Base-by-base conservation (phyloP, 192 early-diverging fungal genomes). In the Rhizoclosmatium globosum region DNA sequence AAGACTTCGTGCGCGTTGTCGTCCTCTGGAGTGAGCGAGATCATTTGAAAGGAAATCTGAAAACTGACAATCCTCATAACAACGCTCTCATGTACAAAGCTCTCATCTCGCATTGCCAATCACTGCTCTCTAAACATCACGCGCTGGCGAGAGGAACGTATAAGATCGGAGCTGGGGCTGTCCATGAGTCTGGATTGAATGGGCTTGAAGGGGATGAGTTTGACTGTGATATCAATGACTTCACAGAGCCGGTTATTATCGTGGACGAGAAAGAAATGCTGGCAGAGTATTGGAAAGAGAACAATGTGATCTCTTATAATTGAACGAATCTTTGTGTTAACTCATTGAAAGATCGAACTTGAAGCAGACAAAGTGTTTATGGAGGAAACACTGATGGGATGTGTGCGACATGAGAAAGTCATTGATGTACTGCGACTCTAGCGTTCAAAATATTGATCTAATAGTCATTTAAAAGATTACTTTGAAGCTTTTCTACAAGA, bases 361-460 rank as follows among this genome's bases (percentile, higher is more conserved):
- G 31, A 81, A 47, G 59, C 19, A 13, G 85, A 85, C 13, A 42
- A 66, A 9, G 62, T 78, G 1, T 86, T 88, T 74, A 64, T 88
- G 9, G 74, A 69, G 44, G 87, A 88, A 60, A 79, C 76, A 2
- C 70, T 85, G 19, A 62, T 84, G 46, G 87, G 87, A 41, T 85
- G 84, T 59, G 79, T 87, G 38, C 11, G 87, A 42, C 70, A 86
- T 62, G 53, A 74, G 44, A 69, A 71, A 67, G 59, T 80, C 1
- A 76, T 88, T 60, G 80, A 86, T 76, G 87, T 84, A 59, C 7
- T n/a, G 58, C 1, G 19, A 81, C 6, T 50, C 21, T 46, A 31
- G 45, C 31, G 31, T 31, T 31, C 31, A 31, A 31, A 31, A 31
- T 31, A 31, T 45, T 64, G 50, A 13, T 53, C 17, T 19, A 44